phyloP scores from a whole-genome alignment of 306 rosid genomes.

The Cucurbita maxima region DNA sequence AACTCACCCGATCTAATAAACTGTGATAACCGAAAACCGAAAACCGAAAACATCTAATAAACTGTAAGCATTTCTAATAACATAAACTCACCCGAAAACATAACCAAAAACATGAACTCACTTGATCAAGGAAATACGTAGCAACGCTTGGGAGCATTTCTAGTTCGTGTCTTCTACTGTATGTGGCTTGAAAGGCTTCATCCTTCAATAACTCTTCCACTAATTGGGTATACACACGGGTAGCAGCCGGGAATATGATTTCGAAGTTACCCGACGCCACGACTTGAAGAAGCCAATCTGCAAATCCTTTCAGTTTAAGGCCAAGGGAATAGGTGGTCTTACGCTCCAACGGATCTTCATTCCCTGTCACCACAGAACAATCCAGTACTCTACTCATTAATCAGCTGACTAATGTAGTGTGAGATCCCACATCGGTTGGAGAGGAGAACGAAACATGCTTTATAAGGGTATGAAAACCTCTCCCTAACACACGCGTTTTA shows the following conservation, averaged over 20 bases:
- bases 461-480: too few relatives aligned
- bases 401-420: not conserved
- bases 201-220: slow-evolving; percentile 64
- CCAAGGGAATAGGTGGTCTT: slow-evolving; percentile 34
- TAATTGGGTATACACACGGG: slow-evolving; percentile 33
- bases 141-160: slow-evolving; percentile 56
- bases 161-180: slow-evolving; percentile 48
- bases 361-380: slow-evolving; percentile 19
- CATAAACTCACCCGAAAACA: too few relatives aligned
- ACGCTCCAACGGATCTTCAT: slow-evolving; percentile 12
- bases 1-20: too few relatives aligned
- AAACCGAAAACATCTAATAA: too few relatives aligned
- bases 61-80: too few relatives aligned
- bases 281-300: slow-evolving; percentile 50
- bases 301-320: slow-evolving; percentile 33
- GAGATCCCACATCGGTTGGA: too few relatives aligned
- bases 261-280: slow-evolving; percentile 38
- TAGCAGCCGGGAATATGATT: slow-evolving; percentile 41
- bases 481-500: too few relatives aligned
- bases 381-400: not conserved
- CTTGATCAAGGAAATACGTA: slow-evolving; percentile 52
- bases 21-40: too few relatives aligned
- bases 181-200: slow-evolving; percentile 62
- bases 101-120: slow-evolving; percentile 9
- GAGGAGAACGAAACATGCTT: too few relatives aligned